Conservation (phyloP, 805 yeast species). For the Wickerhamiella sergipiensis region DNA sequence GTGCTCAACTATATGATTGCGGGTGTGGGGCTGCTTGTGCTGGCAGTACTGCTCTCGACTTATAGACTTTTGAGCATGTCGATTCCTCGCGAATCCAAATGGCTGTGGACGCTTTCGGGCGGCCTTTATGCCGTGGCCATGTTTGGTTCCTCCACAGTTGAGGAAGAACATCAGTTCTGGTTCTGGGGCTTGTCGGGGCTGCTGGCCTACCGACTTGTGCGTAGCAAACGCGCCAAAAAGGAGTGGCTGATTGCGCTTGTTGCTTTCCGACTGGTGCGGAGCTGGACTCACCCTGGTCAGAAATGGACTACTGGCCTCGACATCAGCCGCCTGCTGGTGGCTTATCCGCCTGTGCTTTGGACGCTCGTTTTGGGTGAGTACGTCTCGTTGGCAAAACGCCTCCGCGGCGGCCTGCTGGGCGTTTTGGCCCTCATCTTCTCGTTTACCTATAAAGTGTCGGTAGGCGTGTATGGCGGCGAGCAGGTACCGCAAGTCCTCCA, state of each 20-base stretch:
- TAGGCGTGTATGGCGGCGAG: constrained; percentile 43
- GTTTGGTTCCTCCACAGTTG: constrained; percentile 82
- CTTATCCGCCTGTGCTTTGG: constrained; percentile 14
- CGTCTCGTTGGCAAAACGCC: neutral
- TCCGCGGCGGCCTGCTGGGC: constrained; percentile 14
- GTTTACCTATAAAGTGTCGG: constrained; percentile 40
- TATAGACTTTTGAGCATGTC: constrained; percentile 15
- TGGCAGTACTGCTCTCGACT: constrained; percentile 24
- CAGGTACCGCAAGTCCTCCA: constrained; percentile 31
- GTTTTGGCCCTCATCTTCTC: constrained; percentile 35
- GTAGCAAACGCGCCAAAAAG: neutral
- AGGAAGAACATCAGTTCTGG: constrained; percentile 95
- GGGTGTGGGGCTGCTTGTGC: constrained; percentile 27
- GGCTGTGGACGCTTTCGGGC: constrained; percentile 19
- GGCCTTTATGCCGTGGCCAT: constrained; percentile 38
- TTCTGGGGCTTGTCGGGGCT: constrained; percentile 52
- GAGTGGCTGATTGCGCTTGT: constrained; percentile 14
- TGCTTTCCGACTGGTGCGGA: constrained; percentile 42
- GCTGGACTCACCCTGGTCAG: constrained; percentile 88
- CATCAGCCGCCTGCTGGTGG: constrained; percentile 32
- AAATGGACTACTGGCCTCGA: constrained; percentile 46
- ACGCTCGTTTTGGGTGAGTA: neutral
- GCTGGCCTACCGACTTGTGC: constrained; percentile 5
- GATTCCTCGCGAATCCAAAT: constrained; percentile 7
- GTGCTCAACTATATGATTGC: constrained; percentile 35